Base-by-base conservation (phyloP, 805 yeast species). In the Saccharomycopsis lassenensis region DNA sequence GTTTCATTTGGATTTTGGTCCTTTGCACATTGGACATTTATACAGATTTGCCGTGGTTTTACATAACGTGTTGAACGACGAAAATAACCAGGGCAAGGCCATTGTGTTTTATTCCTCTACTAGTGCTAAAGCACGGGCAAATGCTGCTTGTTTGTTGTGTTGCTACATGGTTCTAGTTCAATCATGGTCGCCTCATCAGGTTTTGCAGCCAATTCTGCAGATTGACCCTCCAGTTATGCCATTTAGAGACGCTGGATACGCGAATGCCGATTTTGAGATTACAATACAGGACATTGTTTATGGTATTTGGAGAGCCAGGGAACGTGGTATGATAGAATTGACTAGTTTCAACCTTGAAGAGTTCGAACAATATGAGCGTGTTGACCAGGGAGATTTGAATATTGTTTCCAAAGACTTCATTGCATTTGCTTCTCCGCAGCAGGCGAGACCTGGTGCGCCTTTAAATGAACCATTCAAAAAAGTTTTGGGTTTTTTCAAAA, bases 151-250 rank as follows among this genome's bases (percentile, higher is more conserved):
- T 57, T 64, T 91, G 44, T 63, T 91, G 35, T 84, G 95, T 46
- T 85, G 96, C 51, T 91, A 91, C 58, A 86, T 91, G 96, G 71
- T 91, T 1, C 60, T 91, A 37, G 89, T 91, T 12, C 98, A 91
- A 55, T 78, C 85, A 10, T 91, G 98, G 98, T 85, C 96, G 1
- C 98, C 98, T 0, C 98, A 91, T 57, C 91, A 91, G 57, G 98
- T 87, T 0, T 60, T 91, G 45, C 96, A 94, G 42, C 98, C 98
- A 1, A 71, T 91, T 36, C 74, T 91, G 1, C 97, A 91, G 56
- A 73, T 77, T 4, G 86, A 81, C 33, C 95, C 94, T 2, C 96
- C 97, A 5, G 78, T 89, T 46, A 87, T 82, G 80, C 81, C 87
- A 1, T 91, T 87, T 59, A 68, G 98, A 55, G 98, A 91, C 56